phyloP scores from a whole-genome alignment of 2,329 filamentous ascomycete species.

The Periconia sp. region DNA sequence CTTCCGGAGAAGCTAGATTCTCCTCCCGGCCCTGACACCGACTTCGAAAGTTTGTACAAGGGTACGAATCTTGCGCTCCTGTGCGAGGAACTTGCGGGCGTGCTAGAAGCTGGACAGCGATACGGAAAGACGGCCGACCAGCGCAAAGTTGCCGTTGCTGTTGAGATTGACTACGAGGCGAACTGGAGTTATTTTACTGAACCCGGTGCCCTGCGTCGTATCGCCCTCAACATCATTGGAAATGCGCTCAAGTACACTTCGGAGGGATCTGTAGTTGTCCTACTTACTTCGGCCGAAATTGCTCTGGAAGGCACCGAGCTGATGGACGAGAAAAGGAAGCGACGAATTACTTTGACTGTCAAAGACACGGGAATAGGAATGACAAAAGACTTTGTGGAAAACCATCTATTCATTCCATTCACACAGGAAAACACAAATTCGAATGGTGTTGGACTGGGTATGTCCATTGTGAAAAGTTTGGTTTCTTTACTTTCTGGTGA shows the following conservation, averaged over 20 bases:
- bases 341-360: not conserved
- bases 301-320: too few species aligned
- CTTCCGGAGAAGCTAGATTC: slow-evolving; percentile 6
- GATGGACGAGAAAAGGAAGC: not conserved
- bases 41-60: slow-evolving; percentile 15
- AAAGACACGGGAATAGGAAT: slow-evolving; percentile 39
- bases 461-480: slow-evolving; percentile 37
- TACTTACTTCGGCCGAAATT: too few species aligned
- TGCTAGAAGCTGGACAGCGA: too few species aligned
- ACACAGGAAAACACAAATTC: slow-evolving; percentile 33
- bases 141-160: slow-evolving; percentile 3
- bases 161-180: slow-evolving; percentile 4
- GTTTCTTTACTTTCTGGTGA: slow-evolving; percentile 24
- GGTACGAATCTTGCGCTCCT: not conserved
- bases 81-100: too few species aligned
- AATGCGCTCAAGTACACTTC: slow-evolving; percentile 9
- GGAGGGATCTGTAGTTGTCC: slow-evolving; percentile 1
- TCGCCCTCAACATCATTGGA: slow-evolving; percentile 7
- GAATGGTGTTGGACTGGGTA: slow-evolving; percentile 37
- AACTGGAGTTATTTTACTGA: slow-evolving; percentile 8
- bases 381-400: slow-evolving; percentile 26
- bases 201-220: slow-evolving; percentile 6
- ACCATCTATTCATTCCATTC: slow-evolving; percentile 37
- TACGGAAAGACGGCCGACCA: not conserved
- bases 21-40: slow-evolving; percentile 10